phyloP scores from a whole-genome alignment of 352 stramenopile species.

The Thraustochytrium striatum region DNA sequence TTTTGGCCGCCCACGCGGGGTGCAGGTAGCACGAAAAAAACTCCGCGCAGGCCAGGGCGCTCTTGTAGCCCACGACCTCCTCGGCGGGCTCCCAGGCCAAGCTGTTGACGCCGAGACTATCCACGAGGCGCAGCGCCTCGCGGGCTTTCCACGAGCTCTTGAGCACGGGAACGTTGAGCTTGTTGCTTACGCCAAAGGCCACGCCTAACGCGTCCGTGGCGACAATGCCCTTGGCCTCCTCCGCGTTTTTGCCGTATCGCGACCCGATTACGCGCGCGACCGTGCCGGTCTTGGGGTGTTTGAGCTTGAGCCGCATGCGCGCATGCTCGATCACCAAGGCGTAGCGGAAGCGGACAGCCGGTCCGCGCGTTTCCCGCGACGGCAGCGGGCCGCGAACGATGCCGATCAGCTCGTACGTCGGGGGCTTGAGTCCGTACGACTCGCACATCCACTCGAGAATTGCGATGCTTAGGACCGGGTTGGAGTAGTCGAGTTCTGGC shows the following conservation, averaged over 20 bases:
- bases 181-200: slow-evolving; percentile 46
- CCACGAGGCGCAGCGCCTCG: slow-evolving; percentile 42
- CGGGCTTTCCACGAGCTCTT: slow-evolving; percentile 19
- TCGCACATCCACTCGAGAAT: slow-evolving; percentile 36
- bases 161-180: slow-evolving; percentile 17
- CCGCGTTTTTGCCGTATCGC: background rate
- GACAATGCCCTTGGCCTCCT: slow-evolving; percentile 21
- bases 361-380: background rate
- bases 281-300: slow-evolving; percentile 14
- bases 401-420: slow-evolving; percentile 4
- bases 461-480: background rate
- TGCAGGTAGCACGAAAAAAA: slow-evolving; percentile 45
- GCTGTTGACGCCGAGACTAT: slow-evolving; percentile 31
- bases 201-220: slow-evolving; percentile 12
- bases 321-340: slow-evolving; percentile 20
- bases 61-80: slow-evolving; percentile 39
- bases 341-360: slow-evolving; percentile 27
- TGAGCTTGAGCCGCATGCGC: slow-evolving; percentile 11
- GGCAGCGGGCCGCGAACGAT: slow-evolving; percentile 35
- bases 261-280: slow-evolving; percentile 30
- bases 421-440: slow-evolving; percentile 2
- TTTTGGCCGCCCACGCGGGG: slow-evolving; percentile 21
- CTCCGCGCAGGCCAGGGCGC: slow-evolving; percentile 26
- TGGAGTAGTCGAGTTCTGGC: slow-evolving; percentile 21
- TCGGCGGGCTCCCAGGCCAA: slow-evolving; percentile 38